Conservation (phyloP, 352 stramenopile genomes). For the Phytophthora sp. region DNA sequence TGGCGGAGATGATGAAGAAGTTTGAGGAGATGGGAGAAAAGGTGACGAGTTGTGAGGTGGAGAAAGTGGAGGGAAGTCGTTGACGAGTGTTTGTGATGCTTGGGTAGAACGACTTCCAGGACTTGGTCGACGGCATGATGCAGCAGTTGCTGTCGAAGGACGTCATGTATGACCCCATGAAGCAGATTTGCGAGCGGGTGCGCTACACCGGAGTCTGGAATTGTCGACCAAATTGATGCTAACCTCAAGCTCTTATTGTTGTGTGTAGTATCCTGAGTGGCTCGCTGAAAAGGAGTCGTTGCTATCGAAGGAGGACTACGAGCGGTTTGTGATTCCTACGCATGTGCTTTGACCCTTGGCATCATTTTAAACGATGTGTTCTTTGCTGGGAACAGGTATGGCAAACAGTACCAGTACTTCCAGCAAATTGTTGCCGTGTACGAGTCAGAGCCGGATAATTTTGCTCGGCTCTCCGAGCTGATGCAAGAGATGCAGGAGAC, state of each 20-base stretch:
- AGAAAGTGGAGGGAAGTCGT: too few relatives aligned
- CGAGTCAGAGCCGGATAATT: conserved; percentile 97
- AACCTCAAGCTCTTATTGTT: neutral
- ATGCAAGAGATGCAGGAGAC: conserved; percentile 97
- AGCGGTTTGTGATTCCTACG: conserved; percentile 42
- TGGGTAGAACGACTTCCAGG: conserved; percentile 88
- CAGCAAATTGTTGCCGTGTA: conserved; percentile 97
- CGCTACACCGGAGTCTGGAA: conserved; percentile 1
- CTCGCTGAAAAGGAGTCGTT: conserved; percentile 92
- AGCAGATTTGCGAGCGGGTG: conserved; percentile 92
- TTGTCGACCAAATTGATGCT: neutral
- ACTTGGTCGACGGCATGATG: conserved; percentile 98
- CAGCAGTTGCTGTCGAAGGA: conserved; percentile 97
- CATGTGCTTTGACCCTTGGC: neutral
- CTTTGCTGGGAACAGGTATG: conserved; percentile 71
- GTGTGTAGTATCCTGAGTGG: conserved; percentile 94
- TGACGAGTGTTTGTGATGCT: neutral
- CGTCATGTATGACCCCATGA: conserved; percentile 99
- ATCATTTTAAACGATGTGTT: too few relatives aligned
- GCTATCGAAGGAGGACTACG: conserved; percentile 93
- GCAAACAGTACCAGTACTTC: conserved; percentile 98
- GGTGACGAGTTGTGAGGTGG: conserved; percentile 34
- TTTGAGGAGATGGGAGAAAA: conserved; percentile 96
- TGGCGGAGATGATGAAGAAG: conserved; percentile 96
- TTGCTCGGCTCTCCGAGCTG: conserved; percentile 93